Base-by-base conservation (phyloP, 768 basidiomycete genomes). In the Panellus pusillus region DNA sequence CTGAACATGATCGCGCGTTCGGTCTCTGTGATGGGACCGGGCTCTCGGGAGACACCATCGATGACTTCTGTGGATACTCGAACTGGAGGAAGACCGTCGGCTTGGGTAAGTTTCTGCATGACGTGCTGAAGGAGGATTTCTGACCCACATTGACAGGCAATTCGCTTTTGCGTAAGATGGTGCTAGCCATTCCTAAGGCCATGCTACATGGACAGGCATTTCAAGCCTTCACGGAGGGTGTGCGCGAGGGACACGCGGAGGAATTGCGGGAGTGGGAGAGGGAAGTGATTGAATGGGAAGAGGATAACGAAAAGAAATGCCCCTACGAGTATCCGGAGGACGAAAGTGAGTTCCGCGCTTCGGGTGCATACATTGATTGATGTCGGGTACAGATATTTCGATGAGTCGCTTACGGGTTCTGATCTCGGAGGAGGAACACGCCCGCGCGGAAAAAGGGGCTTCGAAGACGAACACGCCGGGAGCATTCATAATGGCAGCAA, bases 1-100 rank as follows among this genome's bases (percentile, higher is more conserved):
- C 20, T 63, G 3, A 63, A 63, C 3, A 40, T 50, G 2, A 65
- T 61, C 31, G 68, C 65, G 0, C 51, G 58, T 2, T 44, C 29
- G 6, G 29, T 44, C 12, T 44, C 44, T 6, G 68, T 71, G 19
- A 73, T 70, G 69, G 65, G 61, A 0, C 63, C 66, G 0, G 65
- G 65, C 0, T 40, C 54, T 3, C 48, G 61, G 0, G 19, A 46
- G 13, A 65, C 18, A 56, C 50, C 0, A 28, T 65, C 1, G 55
- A 65, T n/a, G 60, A 63, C 40, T 32, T 47, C 6, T 41, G 42
- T 39, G 50, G 56, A 8, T 38, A 19, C 31, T 42, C 18, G 51
- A 64, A 63, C 37, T 63, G 49, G 50, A 31, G 29, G 28, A 58
- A 57, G 46, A 44, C 15, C 14, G n/a, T 29, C 5, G 24, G 13